Evolutionary conservation across 805 yeast species (phyloP).

Genomic region (Candida verbasci): DNA sequence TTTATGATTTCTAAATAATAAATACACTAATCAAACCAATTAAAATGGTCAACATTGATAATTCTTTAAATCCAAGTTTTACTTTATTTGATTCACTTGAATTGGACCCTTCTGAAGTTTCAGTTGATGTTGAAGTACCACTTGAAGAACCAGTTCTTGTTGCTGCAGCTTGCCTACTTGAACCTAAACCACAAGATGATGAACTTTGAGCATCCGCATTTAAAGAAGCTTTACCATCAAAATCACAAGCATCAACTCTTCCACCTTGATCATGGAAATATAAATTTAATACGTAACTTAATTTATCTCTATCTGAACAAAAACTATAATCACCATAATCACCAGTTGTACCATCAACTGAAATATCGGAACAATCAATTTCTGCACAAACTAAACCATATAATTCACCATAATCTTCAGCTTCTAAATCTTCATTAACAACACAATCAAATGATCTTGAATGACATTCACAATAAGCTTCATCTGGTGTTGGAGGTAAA

Average conservation of each 20-base stretch:
- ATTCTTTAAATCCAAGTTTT: neutral
- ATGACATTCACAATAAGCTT: constrained; percentile 62
- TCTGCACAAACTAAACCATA: constrained; percentile 55
- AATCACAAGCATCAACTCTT: constrained; percentile 54
- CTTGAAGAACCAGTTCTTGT: constrained; percentile 18
- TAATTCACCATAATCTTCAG: constrained; percentile 55
- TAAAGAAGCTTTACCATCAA: constrained; percentile 61
- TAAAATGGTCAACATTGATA: constrained; percentile 16
- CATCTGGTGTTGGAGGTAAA: constrained; percentile 78
- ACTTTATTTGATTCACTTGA: neutral
- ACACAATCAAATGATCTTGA: constrained; percentile 54
- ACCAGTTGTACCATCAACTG: constrained; percentile 60
- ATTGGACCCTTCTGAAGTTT: constrained; percentile 17
- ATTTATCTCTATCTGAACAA: constrained; percentile 63
- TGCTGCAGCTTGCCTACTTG: constrained; percentile 15
- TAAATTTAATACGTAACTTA: constrained; percentile 60
- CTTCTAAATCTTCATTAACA: constrained; percentile 48
- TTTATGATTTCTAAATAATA: constrained; percentile 66
- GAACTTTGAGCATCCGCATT: constrained; percentile 25
- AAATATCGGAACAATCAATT: constrained; percentile 59
- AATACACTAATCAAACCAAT: constrained; percentile 42
- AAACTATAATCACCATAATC: constrained; percentile 68
- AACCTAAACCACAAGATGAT: constrained; percentile 18
- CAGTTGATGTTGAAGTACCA: constrained; percentile 19
- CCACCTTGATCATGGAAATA: constrained; percentile 51